A percentile compares a stretch with the other conserved stretches of the same genome.
Evolutionary conservation across 2,329 filamentous ascomycete species (phyloP).

Genomic region (Aspergillus costaricaensis): DNA sequence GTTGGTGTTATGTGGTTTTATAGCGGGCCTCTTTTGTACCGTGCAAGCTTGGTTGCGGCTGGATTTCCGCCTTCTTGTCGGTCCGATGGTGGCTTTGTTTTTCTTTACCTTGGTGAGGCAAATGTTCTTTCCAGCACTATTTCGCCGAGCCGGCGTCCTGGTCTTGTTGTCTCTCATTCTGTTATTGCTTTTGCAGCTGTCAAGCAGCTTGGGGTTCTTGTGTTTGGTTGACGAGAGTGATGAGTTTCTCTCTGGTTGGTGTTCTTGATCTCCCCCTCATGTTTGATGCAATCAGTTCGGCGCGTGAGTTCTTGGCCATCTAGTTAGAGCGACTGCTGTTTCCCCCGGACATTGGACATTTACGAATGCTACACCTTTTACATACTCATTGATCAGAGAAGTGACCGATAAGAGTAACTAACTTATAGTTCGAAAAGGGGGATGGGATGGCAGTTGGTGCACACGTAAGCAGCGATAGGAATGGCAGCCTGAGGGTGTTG

Average conservation of each 20-base stretch:
- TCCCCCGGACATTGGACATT: not conserved
- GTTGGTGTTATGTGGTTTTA: not conserved
- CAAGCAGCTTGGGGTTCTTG: not conserved
- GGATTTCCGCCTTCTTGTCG: not conserved
- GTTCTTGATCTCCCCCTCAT: not conserved
- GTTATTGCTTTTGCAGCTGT: not conserved
- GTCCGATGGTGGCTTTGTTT: not conserved
- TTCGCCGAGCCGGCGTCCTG: constrained; percentile 14
- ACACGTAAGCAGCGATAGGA: not conserved
- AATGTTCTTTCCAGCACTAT: not conserved
- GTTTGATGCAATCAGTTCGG: not conserved
- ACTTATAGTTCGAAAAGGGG: not conserved
- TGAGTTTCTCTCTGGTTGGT: not conserved
- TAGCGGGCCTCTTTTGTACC: not conserved
- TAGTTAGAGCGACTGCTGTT: not conserved
- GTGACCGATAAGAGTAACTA: not conserved
- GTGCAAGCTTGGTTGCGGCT: not conserved
- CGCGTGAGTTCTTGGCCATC: not conserved
- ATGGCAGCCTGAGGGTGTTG: no score
- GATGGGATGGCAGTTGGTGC: not conserved
- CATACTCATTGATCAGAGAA: no score
- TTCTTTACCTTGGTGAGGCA: not conserved
- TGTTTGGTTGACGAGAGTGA: not conserved
- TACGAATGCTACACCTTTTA: not conserved
- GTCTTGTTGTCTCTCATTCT: not conserved